Conservation (phyloP, 805 yeast genomes). For the Saccharomycopsis sp. region DNA sequence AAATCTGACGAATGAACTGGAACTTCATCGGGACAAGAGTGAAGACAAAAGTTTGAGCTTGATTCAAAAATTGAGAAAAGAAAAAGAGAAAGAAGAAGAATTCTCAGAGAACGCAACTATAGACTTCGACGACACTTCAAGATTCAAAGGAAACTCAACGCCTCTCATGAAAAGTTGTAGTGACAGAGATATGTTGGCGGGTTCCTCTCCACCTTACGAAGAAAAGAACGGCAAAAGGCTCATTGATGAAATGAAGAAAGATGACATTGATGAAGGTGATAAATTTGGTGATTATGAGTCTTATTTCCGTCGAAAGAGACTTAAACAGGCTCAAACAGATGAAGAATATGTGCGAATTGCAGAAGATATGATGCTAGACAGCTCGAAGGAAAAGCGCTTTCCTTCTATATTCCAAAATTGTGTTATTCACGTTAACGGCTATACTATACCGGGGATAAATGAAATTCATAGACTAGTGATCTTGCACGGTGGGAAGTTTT, state of each 20-base stretch:
- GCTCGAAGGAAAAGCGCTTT: constrained; percentile 38
- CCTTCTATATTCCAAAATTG: constrained; percentile 49
- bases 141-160: neutral
- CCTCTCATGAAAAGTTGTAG: neutral
- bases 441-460: constrained; percentile 71
- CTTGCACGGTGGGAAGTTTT: constrained; percentile 69
- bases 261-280: constrained; percentile 1
- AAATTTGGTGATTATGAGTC: constrained; percentile 58
- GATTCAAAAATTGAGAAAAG: no score
- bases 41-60: no score
- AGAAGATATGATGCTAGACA: no score
- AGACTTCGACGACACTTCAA: neutral
- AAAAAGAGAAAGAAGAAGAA: no score
- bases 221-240: neutral
- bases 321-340: constrained; percentile 54
- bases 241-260: neutral
- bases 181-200: neutral
- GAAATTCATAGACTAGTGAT: constrained; percentile 65
- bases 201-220: neutral
- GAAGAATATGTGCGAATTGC: constrained; percentile 36
- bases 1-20: no score
- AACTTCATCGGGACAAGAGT: no score
- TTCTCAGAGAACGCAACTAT: neutral
- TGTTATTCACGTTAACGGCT: constrained; percentile 76
- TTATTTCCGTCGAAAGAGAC: constrained; percentile 52